These are phyloP conservation scores for Diplocarpon rosae DNA, from an alignment of 2,329 filamentous ascomycete genomes.

Conservation along the genomic window DNA sequence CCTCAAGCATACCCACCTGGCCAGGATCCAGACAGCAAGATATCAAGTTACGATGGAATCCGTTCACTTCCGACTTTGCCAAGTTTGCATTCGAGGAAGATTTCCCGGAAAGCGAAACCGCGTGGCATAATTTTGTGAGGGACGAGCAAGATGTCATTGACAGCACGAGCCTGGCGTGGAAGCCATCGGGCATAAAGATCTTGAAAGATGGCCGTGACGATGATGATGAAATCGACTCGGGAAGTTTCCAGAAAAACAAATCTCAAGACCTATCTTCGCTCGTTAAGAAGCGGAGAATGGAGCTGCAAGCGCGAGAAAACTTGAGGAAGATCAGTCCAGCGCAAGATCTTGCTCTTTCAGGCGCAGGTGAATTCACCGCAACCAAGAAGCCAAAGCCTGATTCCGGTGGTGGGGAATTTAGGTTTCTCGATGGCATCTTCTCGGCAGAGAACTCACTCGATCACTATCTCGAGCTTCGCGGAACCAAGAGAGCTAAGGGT, in stretches of 20 bases:
- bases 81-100: slow-evolving; percentile 31
- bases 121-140: slow-evolving; percentile 29
- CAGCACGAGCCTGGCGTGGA: slow-evolving; percentile 35
- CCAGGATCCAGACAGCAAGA: slow-evolving; percentile 28
- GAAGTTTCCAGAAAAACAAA: slow-evolving; percentile 13
- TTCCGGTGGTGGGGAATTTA: neutral
- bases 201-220: slow-evolving; percentile 30
- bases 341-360: neutral
- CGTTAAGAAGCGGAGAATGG: slow-evolving; percentile 31
- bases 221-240: slow-evolving; percentile 28
- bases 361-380: neutral
- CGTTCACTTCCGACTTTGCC: slow-evolving; percentile 30
- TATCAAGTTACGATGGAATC: slow-evolving; percentile 35
- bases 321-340: neutral
- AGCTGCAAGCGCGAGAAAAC: slow-evolving; percentile 7
- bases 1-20: slow-evolving; percentile 30
- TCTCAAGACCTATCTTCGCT: slow-evolving; percentile 28
- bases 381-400: neutral
- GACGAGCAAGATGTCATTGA: slow-evolving; percentile 26
- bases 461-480: slow-evolving; percentile 40
- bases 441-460: slow-evolving; percentile 34
- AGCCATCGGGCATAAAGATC: slow-evolving; percentile 35
- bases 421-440: slow-evolving; percentile 23
- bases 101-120: slow-evolving; percentile 31
- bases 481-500: slow-evolving; percentile 25